Percentiles rank a stretch among this genome's conserved stretches.
Conservation (phyloP, 352 stramenopile species). For the Pythium brachiatum region DNA sequence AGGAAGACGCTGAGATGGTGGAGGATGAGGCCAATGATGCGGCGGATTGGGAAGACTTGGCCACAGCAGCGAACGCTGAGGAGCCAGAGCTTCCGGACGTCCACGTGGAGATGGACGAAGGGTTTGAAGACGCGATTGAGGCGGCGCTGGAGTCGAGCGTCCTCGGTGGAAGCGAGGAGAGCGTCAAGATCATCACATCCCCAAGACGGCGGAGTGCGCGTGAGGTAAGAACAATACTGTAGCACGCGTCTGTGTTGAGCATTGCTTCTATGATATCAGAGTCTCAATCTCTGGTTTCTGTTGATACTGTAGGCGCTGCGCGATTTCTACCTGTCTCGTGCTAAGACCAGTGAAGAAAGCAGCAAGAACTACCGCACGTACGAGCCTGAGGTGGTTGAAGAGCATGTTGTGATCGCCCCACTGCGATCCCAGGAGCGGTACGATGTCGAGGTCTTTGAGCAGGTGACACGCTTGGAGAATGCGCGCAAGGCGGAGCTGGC, state of each 20-base stretch:
- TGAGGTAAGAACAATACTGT: conserved; percentile 10
- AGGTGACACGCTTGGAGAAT: conserved; percentile 17
- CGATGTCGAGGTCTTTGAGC: conserved; percentile 23
- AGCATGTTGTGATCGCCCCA: conserved; percentile 26
- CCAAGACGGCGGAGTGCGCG: conserved; percentile 12
- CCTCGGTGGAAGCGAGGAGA: neutral
- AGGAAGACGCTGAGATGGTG: neutral
- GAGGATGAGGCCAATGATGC: conserved; percentile 17
- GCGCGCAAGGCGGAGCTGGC: conserved; percentile 18
- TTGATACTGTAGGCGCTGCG: conserved; percentile 32
- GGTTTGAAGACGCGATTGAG: conserved; percentile 15
- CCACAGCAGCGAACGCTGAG: neutral
- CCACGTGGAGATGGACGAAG: conserved; percentile 14
- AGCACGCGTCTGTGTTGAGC: too few species aligned
- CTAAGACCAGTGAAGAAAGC: conserved; percentile 47
- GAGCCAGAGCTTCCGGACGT: neutral
- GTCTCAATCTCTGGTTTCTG: neutral
- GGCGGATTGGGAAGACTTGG: conserved; percentile 51
- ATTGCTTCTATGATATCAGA: too few species aligned
- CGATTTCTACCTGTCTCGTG: conserved; percentile 52
- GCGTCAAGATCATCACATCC: neutral
- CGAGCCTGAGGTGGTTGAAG: conserved; percentile 19
- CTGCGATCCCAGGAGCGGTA: conserved; percentile 29
- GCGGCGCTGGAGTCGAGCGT: conserved; percentile 9
- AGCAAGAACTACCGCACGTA: conserved; percentile 34